Evolutionary conservation across 1,139 yeast genomes (phyloP), one percentile per base, ranked within the genome.

Genomic region (Geotrichum europaeum): DNA sequence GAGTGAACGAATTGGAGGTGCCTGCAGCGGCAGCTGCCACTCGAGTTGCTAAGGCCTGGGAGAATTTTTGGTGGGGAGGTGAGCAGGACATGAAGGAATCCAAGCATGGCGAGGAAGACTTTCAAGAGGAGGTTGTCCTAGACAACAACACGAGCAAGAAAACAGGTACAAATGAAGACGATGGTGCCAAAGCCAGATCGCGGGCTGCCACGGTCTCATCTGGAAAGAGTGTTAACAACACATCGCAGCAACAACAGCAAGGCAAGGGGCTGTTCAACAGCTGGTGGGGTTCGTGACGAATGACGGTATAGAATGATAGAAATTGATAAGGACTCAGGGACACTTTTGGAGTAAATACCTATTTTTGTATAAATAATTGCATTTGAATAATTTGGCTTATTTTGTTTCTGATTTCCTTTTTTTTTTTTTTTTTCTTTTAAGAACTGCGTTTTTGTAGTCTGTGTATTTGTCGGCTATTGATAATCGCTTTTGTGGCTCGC

Each of bases 21-120:
- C 57, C 60, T 7, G 60, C 60, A 13, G 32, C 52, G 9, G 58
- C 51, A 13, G 58, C 58, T 7, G 59, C 51, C n/a, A 40, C 55
- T 22, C 51, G 55, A 12, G 60, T 57, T 24, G 57, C 57, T 6
- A 57, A 57, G 32, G 60, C 57, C 9, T 57, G 60, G 60, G 57
- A 36, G 2, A 32, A 55, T 36, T 57, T 57, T 28, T 57, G 60
- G 60, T 57, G 56, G 56, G 60, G 60, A 13, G 57, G 57, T 20
- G 43, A 54, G 24, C 57, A 47, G 24, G 57, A 54, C 2, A 40
- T 40, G 47, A 40, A 40, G 20, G 47, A 40, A 40, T 5, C 47
- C 47, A 40, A 40, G 47, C 47, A 40, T 40, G 22, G 47, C 10
- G 47, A 40, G 47, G 47, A 40, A n/a, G 47, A 40, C 18, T 40